phyloP scores from a whole-genome alignment of 441 rosid species.

The Croton setiger region DNA sequence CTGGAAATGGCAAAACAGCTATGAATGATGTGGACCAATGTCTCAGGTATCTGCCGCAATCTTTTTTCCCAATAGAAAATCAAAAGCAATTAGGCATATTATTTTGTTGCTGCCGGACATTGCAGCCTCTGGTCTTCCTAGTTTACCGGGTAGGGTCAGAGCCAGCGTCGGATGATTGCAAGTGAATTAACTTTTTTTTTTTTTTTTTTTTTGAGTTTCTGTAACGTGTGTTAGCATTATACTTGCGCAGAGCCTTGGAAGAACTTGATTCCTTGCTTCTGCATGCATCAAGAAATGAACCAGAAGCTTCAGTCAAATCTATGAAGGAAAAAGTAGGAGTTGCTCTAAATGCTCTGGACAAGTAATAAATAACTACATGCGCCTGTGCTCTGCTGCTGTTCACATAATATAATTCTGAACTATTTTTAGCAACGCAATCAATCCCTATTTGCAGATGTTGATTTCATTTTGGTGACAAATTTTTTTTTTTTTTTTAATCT shows the following conservation, averaged over 20 bases:
- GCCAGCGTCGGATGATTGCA: not conserved
- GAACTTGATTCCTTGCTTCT: conserved; percentile 68
- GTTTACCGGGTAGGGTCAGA: not conserved
- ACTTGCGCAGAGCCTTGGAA: conserved; percentile 49
- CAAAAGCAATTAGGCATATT: not conserved
- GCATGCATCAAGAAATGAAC: conserved; percentile 70
- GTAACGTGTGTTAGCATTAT: not conserved
- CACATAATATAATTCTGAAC: not conserved
- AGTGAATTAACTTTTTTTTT: not conserved
- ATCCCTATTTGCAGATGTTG: no score
- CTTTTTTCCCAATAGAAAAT: conserved; percentile 6
- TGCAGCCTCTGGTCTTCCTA: conserved; percentile 2
- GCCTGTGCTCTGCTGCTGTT: not conserved
- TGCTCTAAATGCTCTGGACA: conserved; percentile 54
- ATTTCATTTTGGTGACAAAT: not conserved
- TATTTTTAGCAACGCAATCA: not conserved
- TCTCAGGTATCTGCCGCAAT: conserved; percentile 47
- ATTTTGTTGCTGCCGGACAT: not conserved
- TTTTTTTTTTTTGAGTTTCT: not conserved
- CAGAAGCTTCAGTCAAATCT: conserved; percentile 46
- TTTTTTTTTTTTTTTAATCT: conserved; percentile 10
- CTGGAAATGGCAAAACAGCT: conserved; percentile 63
- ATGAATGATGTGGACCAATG: conserved; percentile 58
- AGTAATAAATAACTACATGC: conserved; percentile 25
- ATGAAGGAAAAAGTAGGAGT: conserved; percentile 63